Conservation (phyloP, 805 yeast species). For the Brettanomyces bruxellensis region DNA sequence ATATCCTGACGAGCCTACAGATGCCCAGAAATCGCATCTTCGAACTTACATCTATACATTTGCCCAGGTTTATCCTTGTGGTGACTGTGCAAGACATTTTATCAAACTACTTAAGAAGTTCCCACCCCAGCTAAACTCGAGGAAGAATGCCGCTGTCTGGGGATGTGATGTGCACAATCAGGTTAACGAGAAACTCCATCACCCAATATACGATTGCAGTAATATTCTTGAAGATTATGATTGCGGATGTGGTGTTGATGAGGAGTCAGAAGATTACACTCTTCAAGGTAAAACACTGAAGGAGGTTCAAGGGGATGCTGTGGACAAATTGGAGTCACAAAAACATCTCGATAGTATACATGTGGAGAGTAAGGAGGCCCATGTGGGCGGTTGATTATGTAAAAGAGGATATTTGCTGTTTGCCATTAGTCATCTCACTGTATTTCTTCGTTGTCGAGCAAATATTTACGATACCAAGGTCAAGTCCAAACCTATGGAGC, state of each 20-base stretch:
- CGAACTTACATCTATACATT: constrained; percentile 58
- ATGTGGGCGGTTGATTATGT: constrained; percentile 17
- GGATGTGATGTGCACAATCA: constrained; percentile 89
- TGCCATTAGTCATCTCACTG: too few species aligned
- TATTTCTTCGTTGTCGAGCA: too few species aligned
- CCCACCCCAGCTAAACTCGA: constrained; percentile 77
- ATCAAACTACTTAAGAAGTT: constrained; percentile 52
- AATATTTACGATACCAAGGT: too few species aligned
- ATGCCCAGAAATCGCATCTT: constrained; percentile 54
- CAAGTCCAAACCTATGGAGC: too few species aligned
- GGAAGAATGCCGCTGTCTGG: constrained; percentile 87
- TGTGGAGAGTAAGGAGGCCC: constrained; percentile 34
- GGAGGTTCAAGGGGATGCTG: constrained; percentile 2
- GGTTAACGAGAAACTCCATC: constrained; percentile 65
- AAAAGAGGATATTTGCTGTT: too few species aligned
- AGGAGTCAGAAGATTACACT: constrained; percentile 35
- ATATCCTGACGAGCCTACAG: constrained; percentile 76
- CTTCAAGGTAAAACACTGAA: constrained; percentile 14
- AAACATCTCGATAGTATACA: constrained; percentile 37
- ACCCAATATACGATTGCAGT: constrained; percentile 75
- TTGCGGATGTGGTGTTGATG: constrained; percentile 89
- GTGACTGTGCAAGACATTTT: constrained; percentile 94
- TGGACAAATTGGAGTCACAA: constrained; percentile 16
- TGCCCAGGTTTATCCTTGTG: constrained; percentile 93
- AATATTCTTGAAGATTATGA: constrained; percentile 83